Evolutionary conservation across 257 asterid species (phyloP).

Genomic region (Echium plantagineum): DNA sequence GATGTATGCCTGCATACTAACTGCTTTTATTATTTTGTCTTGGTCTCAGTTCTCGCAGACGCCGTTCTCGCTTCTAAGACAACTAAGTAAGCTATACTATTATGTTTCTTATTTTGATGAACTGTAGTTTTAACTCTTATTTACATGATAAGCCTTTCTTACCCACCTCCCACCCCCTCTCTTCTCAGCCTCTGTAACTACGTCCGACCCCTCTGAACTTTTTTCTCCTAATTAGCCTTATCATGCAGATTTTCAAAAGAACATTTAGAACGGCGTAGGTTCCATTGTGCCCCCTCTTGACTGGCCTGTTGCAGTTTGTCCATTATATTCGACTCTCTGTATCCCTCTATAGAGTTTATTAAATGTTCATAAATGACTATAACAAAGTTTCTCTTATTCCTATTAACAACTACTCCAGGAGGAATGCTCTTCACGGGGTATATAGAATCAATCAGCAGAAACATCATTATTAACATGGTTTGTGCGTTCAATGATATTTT

Average conservation of each 20-base stretch:
- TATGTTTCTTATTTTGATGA: no score
- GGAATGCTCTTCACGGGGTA: not conserved
- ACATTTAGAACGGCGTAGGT: no score
- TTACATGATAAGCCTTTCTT: not conserved
- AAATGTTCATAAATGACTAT: conserved; percentile 7
- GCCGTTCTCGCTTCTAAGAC: conserved; percentile 65
- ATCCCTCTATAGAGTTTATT: not conserved
- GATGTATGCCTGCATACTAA: conserved; percentile 4
- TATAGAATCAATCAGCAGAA: not conserved
- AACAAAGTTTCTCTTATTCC: conserved; percentile 7
- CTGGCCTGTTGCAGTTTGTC: no score
- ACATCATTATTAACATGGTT: not conserved
- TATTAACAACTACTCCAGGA: conserved; percentile 4
- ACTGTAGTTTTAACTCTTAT: not conserved
- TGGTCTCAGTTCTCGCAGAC: conserved; percentile 52
- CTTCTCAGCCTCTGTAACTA: no score
- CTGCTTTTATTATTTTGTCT: conserved; percentile 7
- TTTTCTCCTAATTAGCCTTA: no score
- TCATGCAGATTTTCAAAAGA: no score
- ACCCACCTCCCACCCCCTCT: no score
- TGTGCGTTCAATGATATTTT: not conserved
- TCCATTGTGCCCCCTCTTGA: not conserved
- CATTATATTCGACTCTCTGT: no score
- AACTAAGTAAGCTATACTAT: conserved; percentile 29
- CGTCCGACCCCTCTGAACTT: no score